Conservation (phyloP, 495 filamentous ascomycete genomes). For the Penicillium waksmanii region DNA sequence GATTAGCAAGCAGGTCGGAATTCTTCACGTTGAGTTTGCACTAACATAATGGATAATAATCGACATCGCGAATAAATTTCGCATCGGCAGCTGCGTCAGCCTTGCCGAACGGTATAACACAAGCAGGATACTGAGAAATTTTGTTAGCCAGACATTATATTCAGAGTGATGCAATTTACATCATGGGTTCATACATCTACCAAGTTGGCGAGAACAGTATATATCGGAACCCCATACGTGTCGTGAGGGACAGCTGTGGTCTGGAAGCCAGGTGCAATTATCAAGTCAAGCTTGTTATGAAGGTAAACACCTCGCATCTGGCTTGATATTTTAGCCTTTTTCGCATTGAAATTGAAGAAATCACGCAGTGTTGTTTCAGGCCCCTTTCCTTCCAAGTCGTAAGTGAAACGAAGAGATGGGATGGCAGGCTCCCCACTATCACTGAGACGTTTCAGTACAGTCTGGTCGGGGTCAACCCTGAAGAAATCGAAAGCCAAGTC, state of each 20-base stretch:
- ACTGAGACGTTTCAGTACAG: slow-evolving; percentile 16
- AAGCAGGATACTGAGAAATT: slow-evolving; percentile 27
- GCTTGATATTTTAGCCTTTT: slow-evolving; percentile 4
- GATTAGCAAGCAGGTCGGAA: not conserved
- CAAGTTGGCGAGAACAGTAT: slow-evolving; percentile 8
- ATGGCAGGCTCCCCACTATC: slow-evolving; percentile 26
- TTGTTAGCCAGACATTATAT: not conserved
- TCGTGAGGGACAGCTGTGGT: slow-evolving; percentile 20
- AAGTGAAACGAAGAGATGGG: slow-evolving; percentile 21
- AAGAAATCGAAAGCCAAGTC: slow-evolving; percentile 20
- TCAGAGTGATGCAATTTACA: no score
- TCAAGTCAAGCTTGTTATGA: slow-evolving; percentile 17
- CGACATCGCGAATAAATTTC: slow-evolving; percentile 22
- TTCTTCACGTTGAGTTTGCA: not conserved
- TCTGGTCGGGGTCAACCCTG: slow-evolving; percentile 16
- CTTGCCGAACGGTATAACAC: slow-evolving; percentile 29
- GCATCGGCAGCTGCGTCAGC: slow-evolving; percentile 21
- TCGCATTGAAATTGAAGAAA: slow-evolving; percentile 26
- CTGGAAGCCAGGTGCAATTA: slow-evolving; percentile 19
- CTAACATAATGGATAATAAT: slow-evolving; percentile 28
- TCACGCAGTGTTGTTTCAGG: slow-evolving; percentile 23
- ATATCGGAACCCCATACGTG: slow-evolving; percentile 15
- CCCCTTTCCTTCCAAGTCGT: slow-evolving; percentile 5
- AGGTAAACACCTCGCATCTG: slow-evolving; percentile 24
- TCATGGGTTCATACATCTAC: slow-evolving; percentile 7